These are phyloP conservation scores for Leishmania aethiopica DNA, from an alignment of 208 protist genomes.

Conservation along the genomic window DNA sequence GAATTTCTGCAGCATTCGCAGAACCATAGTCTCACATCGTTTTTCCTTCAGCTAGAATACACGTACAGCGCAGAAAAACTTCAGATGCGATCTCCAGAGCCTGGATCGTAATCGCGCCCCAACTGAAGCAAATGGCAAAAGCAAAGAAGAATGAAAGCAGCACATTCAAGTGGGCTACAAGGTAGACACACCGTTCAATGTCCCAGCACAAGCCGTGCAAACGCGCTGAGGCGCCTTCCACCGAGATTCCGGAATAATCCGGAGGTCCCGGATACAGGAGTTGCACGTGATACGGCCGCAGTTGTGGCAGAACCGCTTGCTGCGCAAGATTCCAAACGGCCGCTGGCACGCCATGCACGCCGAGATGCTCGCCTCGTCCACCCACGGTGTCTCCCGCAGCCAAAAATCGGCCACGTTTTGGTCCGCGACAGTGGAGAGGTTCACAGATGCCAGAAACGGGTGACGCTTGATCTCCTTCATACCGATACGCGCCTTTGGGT, in stretches of 20 bases:
- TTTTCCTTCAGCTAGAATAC: background rate
- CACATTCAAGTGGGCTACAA: background rate
- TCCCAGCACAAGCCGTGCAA: constrained; percentile 42
- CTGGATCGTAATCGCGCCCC: background rate
- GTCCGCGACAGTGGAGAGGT: constrained; percentile 54
- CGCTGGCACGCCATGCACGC: constrained; percentile 72
- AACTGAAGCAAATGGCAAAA: constrained; percentile 3
- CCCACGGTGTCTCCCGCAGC: constrained; percentile 81
- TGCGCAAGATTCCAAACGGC: constrained; percentile 51
- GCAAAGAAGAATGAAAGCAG: background rate
- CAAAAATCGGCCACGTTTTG: constrained; percentile 57
- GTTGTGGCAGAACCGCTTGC: constrained; percentile 80
- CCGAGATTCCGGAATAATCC: constrained; percentile 48
- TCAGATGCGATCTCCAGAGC: background rate
- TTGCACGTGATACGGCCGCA: constrained; percentile 90
- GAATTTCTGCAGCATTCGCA: background rate
- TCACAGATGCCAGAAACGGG: constrained; percentile 74
- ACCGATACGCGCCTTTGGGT: constrained; percentile 59
- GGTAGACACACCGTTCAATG: constrained; percentile 6
- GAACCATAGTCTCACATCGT: background rate
- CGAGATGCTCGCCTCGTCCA: constrained; percentile 62
- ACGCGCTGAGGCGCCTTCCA: constrained; percentile 44
- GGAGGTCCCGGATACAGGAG: constrained; percentile 52
- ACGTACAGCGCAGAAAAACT: background rate
- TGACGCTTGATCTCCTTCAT: constrained; percentile 76